Evolutionary conservation across 2,329 filamentous ascomycete species (phyloP).

Genomic region (Aspergillus tamarii): DNA sequence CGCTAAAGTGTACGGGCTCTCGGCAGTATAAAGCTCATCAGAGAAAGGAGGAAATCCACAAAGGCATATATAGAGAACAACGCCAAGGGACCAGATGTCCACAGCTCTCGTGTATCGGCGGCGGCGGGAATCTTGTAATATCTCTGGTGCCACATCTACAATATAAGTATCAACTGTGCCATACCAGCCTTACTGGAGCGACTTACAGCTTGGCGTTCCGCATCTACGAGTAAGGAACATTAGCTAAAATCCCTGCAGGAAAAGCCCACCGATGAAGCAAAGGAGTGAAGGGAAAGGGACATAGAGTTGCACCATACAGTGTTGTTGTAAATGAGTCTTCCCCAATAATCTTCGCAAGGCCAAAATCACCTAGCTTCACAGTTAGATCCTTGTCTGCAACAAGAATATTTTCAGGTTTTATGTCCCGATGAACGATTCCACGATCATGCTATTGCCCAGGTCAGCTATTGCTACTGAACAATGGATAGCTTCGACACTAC

Average conservation of each 20-base stretch:
- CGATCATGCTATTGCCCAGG: constrained; percentile 77
- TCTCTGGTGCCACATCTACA: constrained; percentile 87
- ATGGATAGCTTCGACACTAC: constrained; percentile 57
- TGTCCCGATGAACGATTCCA: constrained; percentile 95
- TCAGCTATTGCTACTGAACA: neutral
- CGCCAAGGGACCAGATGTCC: constrained; percentile 95
- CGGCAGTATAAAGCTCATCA: constrained; percentile 79
- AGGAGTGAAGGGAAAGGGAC: neutral
- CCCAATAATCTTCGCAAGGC: constrained; percentile 95
- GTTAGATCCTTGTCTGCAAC: constrained; percentile 81
- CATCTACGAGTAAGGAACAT: constrained; percentile 51
- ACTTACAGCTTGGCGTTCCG: constrained; percentile 84
- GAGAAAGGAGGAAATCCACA: constrained; percentile 97
- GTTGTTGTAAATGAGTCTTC: constrained; percentile 98
- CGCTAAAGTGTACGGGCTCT: constrained; percentile 83
- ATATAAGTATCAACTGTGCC: constrained; percentile 16
- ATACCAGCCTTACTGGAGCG: neutral
- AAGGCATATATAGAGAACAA: constrained; percentile 94
- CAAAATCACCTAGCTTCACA: constrained; percentile 94
- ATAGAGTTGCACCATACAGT: constrained; percentile 55
- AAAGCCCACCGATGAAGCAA: neutral
- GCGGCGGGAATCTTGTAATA: constrained; percentile 77
- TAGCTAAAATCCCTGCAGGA: neutral
- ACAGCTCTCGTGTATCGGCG: constrained; percentile 93
- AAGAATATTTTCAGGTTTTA: constrained; percentile 96